Percentiles rank a stretch among this genome's conserved stretches.
These are phyloP conservation scores for Nakataea oryzae DNA, from an alignment of 2,329 filamentous ascomycete genomes.

Conservation along the genomic window DNA sequence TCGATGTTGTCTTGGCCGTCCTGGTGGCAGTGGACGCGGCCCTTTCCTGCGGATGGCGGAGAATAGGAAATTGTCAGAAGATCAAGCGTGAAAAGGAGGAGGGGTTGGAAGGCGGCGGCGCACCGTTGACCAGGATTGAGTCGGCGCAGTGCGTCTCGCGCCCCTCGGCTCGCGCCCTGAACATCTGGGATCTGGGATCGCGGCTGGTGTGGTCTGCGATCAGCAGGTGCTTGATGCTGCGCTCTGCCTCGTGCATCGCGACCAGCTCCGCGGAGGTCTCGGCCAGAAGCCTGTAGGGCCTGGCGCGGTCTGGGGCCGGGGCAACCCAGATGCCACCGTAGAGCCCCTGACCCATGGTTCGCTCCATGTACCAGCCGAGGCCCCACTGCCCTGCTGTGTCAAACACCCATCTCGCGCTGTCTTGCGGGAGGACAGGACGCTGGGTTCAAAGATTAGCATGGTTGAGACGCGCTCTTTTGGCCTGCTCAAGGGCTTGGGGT, in stretches of 20 bases:
- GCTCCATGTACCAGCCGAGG: slow-evolving; percentile 2
- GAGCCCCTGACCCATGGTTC: slow-evolving; percentile 4
- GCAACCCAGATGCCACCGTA: slow-evolving; percentile 10
- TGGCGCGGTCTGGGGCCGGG: slow-evolving; percentile 7
- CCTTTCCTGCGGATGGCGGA: slow-evolving; percentile 12
- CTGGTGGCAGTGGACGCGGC: slow-evolving; percentile 12
- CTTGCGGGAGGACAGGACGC: background rate
- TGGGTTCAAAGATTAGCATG: background rate
- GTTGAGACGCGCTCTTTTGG: background rate
- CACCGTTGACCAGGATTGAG: slow-evolving; percentile 14
- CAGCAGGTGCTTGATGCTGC: slow-evolving; percentile 6
- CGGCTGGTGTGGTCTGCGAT: slow-evolving; percentile 10
- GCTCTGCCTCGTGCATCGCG: slow-evolving; percentile 9
- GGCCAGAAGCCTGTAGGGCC: slow-evolving; percentile 9
- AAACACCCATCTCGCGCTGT: background rate
- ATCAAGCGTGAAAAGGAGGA: background rate
- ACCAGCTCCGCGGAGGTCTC: slow-evolving; percentile 4
- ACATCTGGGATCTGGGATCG: slow-evolving; percentile 9
- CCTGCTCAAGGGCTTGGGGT: too few relatives aligned
- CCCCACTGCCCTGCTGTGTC: background rate
- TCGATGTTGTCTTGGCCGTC: slow-evolving; percentile 7
- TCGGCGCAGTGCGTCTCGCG: slow-evolving; percentile 13
- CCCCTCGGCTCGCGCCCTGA: slow-evolving; percentile 9
- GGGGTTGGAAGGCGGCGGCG: background rate
- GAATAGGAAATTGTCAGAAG: background rate